Percentiles rank a stretch among this genome's conserved stretches.
phyloP scores from a whole-genome alignment of 2,329 filamentous ascomycete species.

The Lomentospora prolificans region DNA sequence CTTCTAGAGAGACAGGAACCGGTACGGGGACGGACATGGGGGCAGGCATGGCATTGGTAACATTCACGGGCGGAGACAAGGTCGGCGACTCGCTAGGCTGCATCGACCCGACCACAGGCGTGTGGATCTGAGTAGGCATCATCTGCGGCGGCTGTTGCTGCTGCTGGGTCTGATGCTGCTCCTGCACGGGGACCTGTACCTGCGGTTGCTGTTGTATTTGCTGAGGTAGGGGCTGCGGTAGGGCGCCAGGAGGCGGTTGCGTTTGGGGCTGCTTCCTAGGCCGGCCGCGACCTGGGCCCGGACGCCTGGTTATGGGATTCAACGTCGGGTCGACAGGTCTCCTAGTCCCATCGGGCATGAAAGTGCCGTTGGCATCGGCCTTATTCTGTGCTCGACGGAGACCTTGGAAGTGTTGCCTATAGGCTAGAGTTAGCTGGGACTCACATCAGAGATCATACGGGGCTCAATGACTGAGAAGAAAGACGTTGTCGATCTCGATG shows the following conservation, averaged over 20 bases:
- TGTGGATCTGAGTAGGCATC: conserved; percentile 9
- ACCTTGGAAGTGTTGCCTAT: conserved; percentile 52
- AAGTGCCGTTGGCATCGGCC: conserved; percentile 28
- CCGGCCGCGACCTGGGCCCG: conserved; percentile 46
- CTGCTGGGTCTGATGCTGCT: conserved; percentile 11
- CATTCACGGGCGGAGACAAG: neutral
- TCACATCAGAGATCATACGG: neutral
- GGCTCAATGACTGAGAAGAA: neutral
- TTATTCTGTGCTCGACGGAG: conserved; percentile 47
- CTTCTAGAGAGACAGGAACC: neutral
- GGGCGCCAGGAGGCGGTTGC: conserved; percentile 4
- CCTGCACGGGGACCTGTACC: conserved; percentile 8
- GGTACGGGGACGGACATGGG: neutral
- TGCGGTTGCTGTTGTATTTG: conserved; percentile 2
- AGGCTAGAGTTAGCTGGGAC: neutral
- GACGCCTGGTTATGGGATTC: conserved; percentile 51
- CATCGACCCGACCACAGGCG: conserved; percentile 7
- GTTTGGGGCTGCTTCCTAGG: conserved; percentile 32
- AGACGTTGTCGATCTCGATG: neutral
- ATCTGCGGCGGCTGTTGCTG: conserved; percentile 10
- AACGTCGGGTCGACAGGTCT: conserved; percentile 37
- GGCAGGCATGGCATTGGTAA: neutral
- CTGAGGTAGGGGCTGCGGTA: conserved; percentile 6
- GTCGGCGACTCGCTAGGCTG: neutral
- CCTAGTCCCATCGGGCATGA: conserved; percentile 20